phyloP scores from a whole-genome alignment of 2,329 filamentous ascomycete species.

The Monosporascus ibericus region DNA sequence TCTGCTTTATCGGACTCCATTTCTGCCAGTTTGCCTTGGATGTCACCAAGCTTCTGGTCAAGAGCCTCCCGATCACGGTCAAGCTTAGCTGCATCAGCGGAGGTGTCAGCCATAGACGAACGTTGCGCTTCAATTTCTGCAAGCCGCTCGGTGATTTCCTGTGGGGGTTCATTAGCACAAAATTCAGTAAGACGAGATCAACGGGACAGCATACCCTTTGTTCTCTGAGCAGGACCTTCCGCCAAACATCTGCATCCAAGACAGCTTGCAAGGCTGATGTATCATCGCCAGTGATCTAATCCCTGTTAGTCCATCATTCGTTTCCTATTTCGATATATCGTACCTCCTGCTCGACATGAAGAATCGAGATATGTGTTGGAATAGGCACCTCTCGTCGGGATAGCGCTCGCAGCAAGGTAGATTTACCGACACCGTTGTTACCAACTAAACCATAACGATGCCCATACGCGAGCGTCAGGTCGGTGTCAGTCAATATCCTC shows the following conservation, averaged over 20 bases:
- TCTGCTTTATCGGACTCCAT: constrained; percentile 99
- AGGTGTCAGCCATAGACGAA: constrained; percentile 80
- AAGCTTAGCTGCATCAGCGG: constrained; percentile 76
- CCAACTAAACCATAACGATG: constrained; percentile 94
- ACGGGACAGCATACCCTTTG: constrained; percentile 58
- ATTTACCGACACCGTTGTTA: constrained; percentile 98
- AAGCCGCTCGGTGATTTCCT: constrained; percentile 74
- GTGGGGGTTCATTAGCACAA: constrained; percentile 24
- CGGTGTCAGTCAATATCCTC: constrained; percentile 87
- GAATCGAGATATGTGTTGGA: constrained; percentile 95
- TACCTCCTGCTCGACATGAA: constrained; percentile 97
- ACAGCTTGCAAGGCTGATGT: constrained; percentile 93
- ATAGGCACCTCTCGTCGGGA: constrained; percentile 91
- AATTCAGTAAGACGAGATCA: background rate
- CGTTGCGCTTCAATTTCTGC: constrained; percentile 72
- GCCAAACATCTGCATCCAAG: constrained; percentile 95
- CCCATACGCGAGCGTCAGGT: constrained; percentile 83
- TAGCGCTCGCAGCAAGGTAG: constrained; percentile 85
- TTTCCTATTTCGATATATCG: constrained; percentile 10
- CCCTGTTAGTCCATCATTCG: constrained; percentile 12
- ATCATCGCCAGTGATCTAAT: constrained; percentile 84
- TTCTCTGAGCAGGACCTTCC: constrained; percentile 86
- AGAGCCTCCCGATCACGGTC: constrained; percentile 85
- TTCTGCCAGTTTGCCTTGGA: constrained; percentile 86
- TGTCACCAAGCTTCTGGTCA: constrained; percentile 83